These are phyloP conservation scores for Neltuma alba DNA, from an alignment of 306 rosid species.

Conservation along the genomic window DNA sequence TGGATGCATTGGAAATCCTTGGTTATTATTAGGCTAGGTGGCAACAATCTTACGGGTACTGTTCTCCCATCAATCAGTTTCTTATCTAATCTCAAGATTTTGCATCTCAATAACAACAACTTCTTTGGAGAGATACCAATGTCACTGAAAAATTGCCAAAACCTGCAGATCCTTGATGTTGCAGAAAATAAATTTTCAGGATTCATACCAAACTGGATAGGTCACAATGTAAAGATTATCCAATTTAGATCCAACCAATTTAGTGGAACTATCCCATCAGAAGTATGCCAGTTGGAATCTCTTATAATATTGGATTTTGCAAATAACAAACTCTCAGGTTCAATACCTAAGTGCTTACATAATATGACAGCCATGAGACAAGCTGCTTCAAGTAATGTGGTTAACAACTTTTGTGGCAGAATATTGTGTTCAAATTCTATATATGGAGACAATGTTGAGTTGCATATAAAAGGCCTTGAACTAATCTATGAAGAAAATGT, in stretches of 20 bases:
- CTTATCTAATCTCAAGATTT: background rate
- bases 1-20: background rate
- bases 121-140: background rate
- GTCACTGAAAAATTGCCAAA: background rate
- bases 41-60: background rate
- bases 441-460: background rate
- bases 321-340: slow-evolving; percentile 16
- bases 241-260: slow-evolving; percentile 8
- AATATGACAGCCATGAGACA: background rate
- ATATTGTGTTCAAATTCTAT: no score
- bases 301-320: slow-evolving; percentile 20
- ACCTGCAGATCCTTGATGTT: background rate
- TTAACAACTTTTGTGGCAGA: background rate
- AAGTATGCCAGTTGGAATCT: background rate
- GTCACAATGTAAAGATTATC: background rate
- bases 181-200: background rate
- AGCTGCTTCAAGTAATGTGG: background rate
- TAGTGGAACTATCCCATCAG: background rate
- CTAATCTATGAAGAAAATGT: background rate
- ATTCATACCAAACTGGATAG: background rate
- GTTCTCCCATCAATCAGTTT: background rate
- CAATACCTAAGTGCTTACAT: slow-evolving; percentile 29
- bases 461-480: background rate
- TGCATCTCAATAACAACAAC: background rate
- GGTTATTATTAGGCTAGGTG: background rate